Conservation (phyloP, 257 asterid genomes). For the Nicotiana tabacum region DNA sequence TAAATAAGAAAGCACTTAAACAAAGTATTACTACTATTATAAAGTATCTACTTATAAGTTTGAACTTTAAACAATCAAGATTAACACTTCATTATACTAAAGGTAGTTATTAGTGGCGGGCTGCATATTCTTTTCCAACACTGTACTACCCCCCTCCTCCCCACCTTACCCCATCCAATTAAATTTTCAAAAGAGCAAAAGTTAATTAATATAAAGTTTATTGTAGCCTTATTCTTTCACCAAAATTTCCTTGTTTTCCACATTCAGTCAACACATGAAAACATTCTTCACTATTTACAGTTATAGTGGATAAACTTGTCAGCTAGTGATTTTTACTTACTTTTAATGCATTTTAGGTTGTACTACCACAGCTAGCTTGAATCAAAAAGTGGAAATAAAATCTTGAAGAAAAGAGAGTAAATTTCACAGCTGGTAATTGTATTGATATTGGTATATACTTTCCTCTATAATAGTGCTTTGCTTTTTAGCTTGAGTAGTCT, state of each 20-base stretch:
- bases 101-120: background rate
- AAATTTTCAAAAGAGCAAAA: background rate
- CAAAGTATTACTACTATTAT: background rate
- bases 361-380: background rate
- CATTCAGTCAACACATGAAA: background rate
- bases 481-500: constrained; percentile 38
- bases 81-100: background rate
- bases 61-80: background rate
- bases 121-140: background rate
- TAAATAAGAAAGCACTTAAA: background rate
- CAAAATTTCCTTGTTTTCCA: background rate
- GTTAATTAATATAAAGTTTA: background rate
- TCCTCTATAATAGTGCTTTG: constrained; percentile 38
- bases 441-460: constrained; percentile 35
- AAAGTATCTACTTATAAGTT: background rate
- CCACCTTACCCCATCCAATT: too few species aligned
- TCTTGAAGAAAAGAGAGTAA: background rate
- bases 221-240: background rate
- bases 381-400: background rate
- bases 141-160: background rate
- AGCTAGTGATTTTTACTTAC: background rate
- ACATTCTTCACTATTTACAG: background rate
- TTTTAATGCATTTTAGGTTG: too few species aligned
- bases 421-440: constrained; percentile 1
- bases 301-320: background rate